Evolutionary conservation across 495 filamentous ascomycete species (phyloP).

Genomic region (Tuber magnatum): DNA sequence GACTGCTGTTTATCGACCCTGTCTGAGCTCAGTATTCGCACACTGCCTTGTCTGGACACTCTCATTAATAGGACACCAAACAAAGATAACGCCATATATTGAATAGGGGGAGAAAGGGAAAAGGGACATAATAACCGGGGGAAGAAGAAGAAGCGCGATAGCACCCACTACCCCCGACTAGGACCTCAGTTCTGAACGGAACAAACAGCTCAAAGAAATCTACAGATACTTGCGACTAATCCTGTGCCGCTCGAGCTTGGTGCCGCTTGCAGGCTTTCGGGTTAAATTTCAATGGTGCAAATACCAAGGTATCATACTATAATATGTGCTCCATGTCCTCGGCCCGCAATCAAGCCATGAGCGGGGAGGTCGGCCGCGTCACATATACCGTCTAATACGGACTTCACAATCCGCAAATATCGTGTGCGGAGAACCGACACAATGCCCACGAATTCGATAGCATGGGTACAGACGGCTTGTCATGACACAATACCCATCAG

Average conservation of each 20-base stretch:
- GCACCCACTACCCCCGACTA: not conserved
- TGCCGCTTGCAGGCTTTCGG: not conserved
- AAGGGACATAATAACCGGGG: not conserved
- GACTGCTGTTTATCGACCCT: not conserved
- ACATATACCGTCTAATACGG: not conserved
- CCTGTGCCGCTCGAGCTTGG: not conserved
- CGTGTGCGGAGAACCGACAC: too few species aligned
- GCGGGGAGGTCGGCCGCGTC: not conserved
- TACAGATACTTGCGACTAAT: not conserved
- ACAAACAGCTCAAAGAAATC: too few species aligned
- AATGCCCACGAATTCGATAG: too few species aligned
- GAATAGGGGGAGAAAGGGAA: not conserved
- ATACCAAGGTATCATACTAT: not conserved
- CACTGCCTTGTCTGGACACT: not conserved
- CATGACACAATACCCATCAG: too few species aligned
- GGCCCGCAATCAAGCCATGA: not conserved
- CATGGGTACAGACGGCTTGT: too few species aligned
- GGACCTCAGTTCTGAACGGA: not conserved
- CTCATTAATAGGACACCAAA: not conserved
- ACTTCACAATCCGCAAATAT: not conserved
- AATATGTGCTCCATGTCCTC: not conserved
- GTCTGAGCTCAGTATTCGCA: not conserved
- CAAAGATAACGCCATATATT: not conserved
- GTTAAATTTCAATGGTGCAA: not conserved
- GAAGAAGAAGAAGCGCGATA: not conserved